Conservation (phyloP, 805 yeast genomes). For the Wickerhamomyces tratensis region DNA sequence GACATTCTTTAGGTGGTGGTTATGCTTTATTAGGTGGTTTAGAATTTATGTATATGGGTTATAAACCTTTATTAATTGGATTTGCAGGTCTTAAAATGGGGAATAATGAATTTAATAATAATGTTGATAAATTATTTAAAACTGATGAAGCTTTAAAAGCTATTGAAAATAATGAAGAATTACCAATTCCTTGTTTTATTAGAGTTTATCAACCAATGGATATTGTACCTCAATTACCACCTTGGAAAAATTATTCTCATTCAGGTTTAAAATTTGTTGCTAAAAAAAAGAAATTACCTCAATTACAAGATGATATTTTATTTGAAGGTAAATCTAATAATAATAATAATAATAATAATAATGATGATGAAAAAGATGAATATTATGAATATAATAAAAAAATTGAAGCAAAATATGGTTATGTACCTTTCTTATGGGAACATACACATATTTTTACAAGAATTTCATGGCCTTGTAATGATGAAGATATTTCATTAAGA, state of each 20-base stretch:
- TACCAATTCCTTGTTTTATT: slow-evolving; percentile 23
- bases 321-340: slow-evolving; percentile 9
- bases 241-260: slow-evolving; percentile 26
- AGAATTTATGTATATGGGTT: slow-evolving; percentile 47
- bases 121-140: slow-evolving; percentile 41
- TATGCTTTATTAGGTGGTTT: slow-evolving; percentile 52
- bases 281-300: slow-evolving; percentile 26
- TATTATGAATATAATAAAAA: background rate
- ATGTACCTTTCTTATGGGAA: background rate
- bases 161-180: slow-evolving; percentile 21
- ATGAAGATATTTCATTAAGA: background rate
- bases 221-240: slow-evolving; percentile 51
- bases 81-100: slow-evolving; percentile 64
- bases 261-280: slow-evolving; percentile 23
- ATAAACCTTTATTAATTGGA: slow-evolving; percentile 43
- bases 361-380: background rate
- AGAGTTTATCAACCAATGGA: slow-evolving; percentile 53
- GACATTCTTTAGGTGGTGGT: slow-evolving; percentile 77
- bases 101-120: slow-evolving; percentile 36
- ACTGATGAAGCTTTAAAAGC: slow-evolving; percentile 22
- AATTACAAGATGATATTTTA: slow-evolving; percentile 12
- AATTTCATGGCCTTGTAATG: slow-evolving; percentile 16
- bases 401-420: background rate
- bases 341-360: slow-evolving; percentile 5
- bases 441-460: slow-evolving; percentile 12